Conservation (phyloP, 1,139 yeast species). For the Nadsonia commutata region DNA sequence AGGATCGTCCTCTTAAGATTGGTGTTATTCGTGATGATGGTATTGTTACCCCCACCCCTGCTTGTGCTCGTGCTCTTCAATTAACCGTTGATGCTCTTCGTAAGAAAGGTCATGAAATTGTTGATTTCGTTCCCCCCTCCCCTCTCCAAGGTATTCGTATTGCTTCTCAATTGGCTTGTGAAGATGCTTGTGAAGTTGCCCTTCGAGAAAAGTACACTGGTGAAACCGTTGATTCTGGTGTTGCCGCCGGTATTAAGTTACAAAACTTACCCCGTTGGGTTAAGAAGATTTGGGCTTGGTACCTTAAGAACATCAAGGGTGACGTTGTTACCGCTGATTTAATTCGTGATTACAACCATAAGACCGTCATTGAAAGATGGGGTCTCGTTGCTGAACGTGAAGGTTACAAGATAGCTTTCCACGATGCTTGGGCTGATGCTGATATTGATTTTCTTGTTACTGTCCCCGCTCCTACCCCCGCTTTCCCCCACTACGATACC, state of each 20-base stretch:
- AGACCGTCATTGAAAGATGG: constrained; percentile 27
- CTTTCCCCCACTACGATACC: constrained; percentile 26
- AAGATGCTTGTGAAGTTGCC: constrained; percentile 23
- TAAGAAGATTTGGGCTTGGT: constrained; percentile 25
- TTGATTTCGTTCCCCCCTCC: constrained; percentile 38
- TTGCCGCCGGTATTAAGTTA: constrained; percentile 20
- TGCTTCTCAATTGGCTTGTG: constrained; percentile 25
- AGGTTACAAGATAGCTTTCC: constrained; percentile 23
- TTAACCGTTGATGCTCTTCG: constrained; percentile 31
- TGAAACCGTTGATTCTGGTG: constrained; percentile 27
- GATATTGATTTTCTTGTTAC: constrained; percentile 26
- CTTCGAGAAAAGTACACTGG: constrained; percentile 21
- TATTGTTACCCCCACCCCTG: constrained; percentile 44
- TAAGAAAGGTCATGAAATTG: constrained; percentile 43
- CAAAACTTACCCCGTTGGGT: constrained; percentile 23
- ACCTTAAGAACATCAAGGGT: constrained; percentile 19
- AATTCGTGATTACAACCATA: constrained; percentile 25
- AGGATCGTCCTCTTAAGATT: constrained; percentile 26
- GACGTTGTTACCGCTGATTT: constrained; percentile 28
- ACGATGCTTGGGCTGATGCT: constrained; percentile 23
- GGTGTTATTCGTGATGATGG: constrained; percentile 34
- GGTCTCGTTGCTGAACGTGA: constrained; percentile 26
- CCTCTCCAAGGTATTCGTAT: constrained; percentile 26
- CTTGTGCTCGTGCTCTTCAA: constrained; percentile 40
- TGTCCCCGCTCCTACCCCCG: constrained; percentile 29